Base-by-base conservation (phyloP, 345 rosid species). In the Cardamine occulta region DNA sequence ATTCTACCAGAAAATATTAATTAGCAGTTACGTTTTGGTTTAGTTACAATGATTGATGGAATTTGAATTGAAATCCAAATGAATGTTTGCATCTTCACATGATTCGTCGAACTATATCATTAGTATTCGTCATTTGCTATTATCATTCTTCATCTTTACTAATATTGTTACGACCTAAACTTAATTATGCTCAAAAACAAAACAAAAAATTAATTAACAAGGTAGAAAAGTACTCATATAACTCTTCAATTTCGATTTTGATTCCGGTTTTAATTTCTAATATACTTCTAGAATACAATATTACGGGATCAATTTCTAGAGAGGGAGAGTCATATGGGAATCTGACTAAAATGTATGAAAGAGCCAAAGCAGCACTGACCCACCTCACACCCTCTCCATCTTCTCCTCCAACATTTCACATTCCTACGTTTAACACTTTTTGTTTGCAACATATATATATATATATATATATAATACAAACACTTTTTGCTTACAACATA, bases 351-450 rank as follows among this genome's bases (percentile, higher is more conserved):
- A 58, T 78, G 81, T 65, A 29, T 39, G 63, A 65, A 78, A 65
- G 73, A 58, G 73, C 81, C 81, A 78, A 71, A 78, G 55, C 81
- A 78, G 13, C 34, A 64, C 61, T 78, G 81, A 57, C 75, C 75
- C 80, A 76, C 66, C 80, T 63, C 80, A 67, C 68, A 39, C 68
- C 35, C 4, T 75, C 74, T 49, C 74, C 74, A 63, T 71, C 73
- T 57, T 64, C 47, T 40, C 74, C 45, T 32, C 63, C 64, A 62
- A 62, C 80, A 68, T 53, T 61, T 76, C 80, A 68, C 63, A 61
- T 75, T 68, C 63, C 12, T 6, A 13, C 17, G 39, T 68, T 54
- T 54, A 15, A 28, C 74, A 39, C 56, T 51, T 72, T 15, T 52
- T 68, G 1, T 51, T 47, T 47, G 32, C 49, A 47, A 48, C 59